phyloP scores from a whole-genome alignment of 73 alveolate species.

The Stentor roeselii region DNA sequence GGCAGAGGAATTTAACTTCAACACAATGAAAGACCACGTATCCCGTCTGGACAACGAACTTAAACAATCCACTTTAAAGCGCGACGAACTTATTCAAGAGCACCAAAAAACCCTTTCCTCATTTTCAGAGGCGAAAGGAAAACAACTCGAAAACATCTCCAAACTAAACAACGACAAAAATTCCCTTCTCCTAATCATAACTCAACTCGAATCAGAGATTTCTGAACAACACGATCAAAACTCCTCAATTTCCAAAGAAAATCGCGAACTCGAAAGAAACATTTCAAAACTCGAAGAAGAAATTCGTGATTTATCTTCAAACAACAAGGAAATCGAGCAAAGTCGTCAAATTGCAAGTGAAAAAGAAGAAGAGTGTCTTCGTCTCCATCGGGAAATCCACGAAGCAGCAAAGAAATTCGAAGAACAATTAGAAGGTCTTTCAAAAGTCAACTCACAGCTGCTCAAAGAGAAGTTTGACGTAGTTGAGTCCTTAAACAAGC shows the following conservation, averaged over 20 bases:
- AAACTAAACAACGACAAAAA: background rate
- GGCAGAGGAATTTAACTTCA: slow-evolving; percentile 7
- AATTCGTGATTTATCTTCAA: background rate
- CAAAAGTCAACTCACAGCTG: background rate
- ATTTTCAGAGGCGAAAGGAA: background rate
- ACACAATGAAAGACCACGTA: slow-evolving; percentile 18
- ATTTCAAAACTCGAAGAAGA: slow-evolving; percentile 2
- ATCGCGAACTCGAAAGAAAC: background rate
- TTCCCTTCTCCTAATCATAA: background rate
- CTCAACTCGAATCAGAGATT: background rate
- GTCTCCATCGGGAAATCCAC: slow-evolving; percentile 2
- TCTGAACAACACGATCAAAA: background rate
- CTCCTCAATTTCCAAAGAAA: background rate
- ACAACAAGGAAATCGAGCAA: background rate
- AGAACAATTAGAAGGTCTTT: background rate
- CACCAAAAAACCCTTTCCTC: background rate
- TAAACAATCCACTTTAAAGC: background rate
- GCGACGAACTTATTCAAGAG: slow-evolving; percentile 1
- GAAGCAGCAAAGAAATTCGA: slow-evolving; percentile 4
- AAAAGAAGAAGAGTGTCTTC: slow-evolving; percentile 8
- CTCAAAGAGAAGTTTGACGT: slow-evolving; percentile 5
- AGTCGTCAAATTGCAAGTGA: background rate
- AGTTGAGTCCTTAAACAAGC: background rate
- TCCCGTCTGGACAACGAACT: background rate
- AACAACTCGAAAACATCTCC: background rate